Evolutionary conservation across 2,329 filamentous ascomycete species (phyloP).

Genomic region (Fusarium albosuccineum): DNA sequence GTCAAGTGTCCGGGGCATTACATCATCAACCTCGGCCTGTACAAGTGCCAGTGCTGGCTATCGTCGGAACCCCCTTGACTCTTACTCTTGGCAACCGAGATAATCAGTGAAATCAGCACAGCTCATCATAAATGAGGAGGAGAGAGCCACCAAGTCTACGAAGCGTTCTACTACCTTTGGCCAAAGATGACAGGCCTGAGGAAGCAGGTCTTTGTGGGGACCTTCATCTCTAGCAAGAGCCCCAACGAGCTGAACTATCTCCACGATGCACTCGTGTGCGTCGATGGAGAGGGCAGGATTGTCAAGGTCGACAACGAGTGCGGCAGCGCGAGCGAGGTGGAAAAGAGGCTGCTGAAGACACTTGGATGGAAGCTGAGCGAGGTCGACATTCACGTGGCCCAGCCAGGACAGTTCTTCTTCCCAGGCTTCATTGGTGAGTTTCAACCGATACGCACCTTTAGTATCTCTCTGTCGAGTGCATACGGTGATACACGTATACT

Average conservation of each 20-base stretch:
- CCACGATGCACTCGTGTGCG: conserved; percentile 63
- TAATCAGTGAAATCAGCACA: too few species aligned
- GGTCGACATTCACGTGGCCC: conserved; percentile 53
- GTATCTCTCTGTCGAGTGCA: too few species aligned
- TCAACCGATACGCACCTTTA: not conserved
- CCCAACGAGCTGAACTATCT: conserved; percentile 64
- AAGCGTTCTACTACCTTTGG: not conserved
- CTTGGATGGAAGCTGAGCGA: conserved; percentile 61
- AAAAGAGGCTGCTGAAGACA: conserved; percentile 52
- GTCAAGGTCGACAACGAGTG: conserved; percentile 59
- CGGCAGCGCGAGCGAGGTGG: conserved; percentile 47
- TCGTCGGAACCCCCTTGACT: not conserved
- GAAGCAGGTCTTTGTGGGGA: conserved; percentile 66
- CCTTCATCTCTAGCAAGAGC: conserved; percentile 66
- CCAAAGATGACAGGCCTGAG: conserved; percentile 38
- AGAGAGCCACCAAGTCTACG: not conserved
- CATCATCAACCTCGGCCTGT: conserved; percentile 10
- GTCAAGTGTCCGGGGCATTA: not conserved
- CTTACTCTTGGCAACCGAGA: too few species aligned
- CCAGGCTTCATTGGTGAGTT: conserved; percentile 81
- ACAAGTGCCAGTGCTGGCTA: not conserved
- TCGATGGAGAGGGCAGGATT: conserved; percentile 65
- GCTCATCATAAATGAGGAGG: too few species aligned
- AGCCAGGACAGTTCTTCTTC: conserved; percentile 79
- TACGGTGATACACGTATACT: conserved; percentile 11